Evolutionary conservation across 2,329 filamentous ascomycete genomes (phyloP), one percentile per base, ranked within the genome.

Genomic region (Ascochyta rabiei): DNA sequence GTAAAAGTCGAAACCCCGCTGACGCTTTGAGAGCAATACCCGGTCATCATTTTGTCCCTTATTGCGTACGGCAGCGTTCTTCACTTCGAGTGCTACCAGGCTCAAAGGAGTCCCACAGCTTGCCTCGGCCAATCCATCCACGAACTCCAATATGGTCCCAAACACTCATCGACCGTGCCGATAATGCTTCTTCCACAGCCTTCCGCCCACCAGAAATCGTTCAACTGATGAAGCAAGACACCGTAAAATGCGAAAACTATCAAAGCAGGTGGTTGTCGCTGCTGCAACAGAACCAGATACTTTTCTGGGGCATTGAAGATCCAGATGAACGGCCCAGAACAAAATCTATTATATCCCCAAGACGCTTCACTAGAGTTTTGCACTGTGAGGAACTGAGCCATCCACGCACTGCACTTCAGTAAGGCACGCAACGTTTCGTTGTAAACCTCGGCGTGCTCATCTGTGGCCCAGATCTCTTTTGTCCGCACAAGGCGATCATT

Each of bases 221-320:
- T 31, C 7, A 61, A 23, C 4, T 30, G n/a, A 13, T 59, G 50
- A 6, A 62, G 35, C 9, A 58, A 10, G 8, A 49, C 47, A n/a
- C 63, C 59, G 34, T 58, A 66, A 12, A 58, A 48, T 2, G 61
- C 63, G 33, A 66, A 64, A n/a, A 64, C 24, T 23, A 64, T 16
- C 10, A 66, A 42, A 41, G 63, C 61, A 6, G 24, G 12, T 6
- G 61, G 61, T 28, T 66, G 59, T 19, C 60, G 50, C 31, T 64
- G 63, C 9, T 52, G 47, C 23, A 48, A 57, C 12, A 62, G 37
- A 4, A 23, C 41, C 46, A 66, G 45, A 24, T 59, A 66, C 31
- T 43, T 37, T 8, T 60, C 54, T 6, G 56, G 53, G 0, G 38
- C 48, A 23, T 41, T n/a, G 31, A 46, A 57, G 2, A 65, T 13